Conservation (phyloP, 1,284 basidiomycete genomes). For the Trichosporon inkin region DNA sequence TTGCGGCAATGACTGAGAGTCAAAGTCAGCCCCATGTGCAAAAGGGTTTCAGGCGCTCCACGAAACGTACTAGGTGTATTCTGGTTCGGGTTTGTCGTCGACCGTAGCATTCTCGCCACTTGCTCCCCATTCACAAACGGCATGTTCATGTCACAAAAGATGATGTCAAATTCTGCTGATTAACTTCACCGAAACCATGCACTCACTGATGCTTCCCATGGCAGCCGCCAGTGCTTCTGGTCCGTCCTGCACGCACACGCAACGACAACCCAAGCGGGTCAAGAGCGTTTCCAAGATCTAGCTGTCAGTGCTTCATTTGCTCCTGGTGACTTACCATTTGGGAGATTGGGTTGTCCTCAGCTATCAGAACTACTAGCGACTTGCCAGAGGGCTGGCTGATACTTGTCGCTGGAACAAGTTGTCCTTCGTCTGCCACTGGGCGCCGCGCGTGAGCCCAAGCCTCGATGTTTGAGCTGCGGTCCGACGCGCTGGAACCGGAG, state of each 20-base stretch:
- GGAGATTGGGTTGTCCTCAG: constrained; percentile 96
- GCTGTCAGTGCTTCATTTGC: constrained; percentile 11
- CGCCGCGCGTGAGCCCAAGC: constrained; percentile 30
- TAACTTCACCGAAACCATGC: not conserved
- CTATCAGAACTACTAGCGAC: constrained; percentile 78
- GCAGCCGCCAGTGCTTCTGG: constrained; percentile 94
- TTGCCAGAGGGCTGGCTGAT: not conserved
- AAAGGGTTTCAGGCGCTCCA: not conserved
- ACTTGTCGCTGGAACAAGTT: constrained; percentile 9
- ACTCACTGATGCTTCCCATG: constrained; percentile 90
- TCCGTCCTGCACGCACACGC: constrained; percentile 89
- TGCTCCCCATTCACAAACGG: constrained; percentile 49
- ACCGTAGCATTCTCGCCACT: constrained; percentile 51
- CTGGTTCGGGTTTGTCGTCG: constrained; percentile 50
- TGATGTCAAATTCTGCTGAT: constrained; percentile 52
- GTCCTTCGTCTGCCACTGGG: constrained; percentile 1
- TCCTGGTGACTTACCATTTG: constrained; percentile 57
- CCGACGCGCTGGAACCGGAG: constrained; percentile 59
- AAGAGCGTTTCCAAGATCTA: constrained; percentile 86
- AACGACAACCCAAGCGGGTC: constrained; percentile 85
- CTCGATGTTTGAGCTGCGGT: constrained; percentile 32
- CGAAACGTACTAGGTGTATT: constrained; percentile 47
- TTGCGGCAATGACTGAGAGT: constrained; percentile 57
- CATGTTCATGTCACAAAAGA: constrained; percentile 53
- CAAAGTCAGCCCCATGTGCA: not conserved